phyloP scores from a whole-genome alignment of 2,329 filamentous ascomycete genomes.

The Clonostachys byssicola region DNA sequence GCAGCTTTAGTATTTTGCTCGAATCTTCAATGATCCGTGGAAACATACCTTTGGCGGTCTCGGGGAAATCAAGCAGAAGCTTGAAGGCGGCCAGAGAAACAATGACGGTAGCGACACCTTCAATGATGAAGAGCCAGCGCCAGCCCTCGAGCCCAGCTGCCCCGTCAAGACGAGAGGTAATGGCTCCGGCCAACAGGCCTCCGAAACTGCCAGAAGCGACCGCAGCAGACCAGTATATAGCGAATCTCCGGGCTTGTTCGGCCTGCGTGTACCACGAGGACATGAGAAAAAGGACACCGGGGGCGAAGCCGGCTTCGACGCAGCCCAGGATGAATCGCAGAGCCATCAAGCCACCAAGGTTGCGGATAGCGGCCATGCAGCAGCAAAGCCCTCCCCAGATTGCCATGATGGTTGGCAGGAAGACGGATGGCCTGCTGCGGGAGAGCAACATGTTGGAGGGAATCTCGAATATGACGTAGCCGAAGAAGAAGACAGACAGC shows the following conservation, averaged over 20 bases:
- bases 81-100: slow-evolving; percentile 45
- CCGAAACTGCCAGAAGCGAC: slow-evolving; percentile 8
- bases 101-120: slow-evolving; percentile 60
- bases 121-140: slow-evolving; percentile 54
- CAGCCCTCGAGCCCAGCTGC: slow-evolving; percentile 40
- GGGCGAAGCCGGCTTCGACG: slow-evolving; percentile 46
- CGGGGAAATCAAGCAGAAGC: slow-evolving; percentile 44
- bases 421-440: slow-evolving; percentile 41
- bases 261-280: slow-evolving; percentile 51
- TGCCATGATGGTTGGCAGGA: slow-evolving; percentile 43
- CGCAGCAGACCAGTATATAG: background rate
- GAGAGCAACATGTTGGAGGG: slow-evolving; percentile 50
- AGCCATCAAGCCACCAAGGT: slow-evolving; percentile 39
- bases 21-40: too few relatives aligned
- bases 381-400: slow-evolving; percentile 33
- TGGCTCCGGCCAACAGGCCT: slow-evolving; percentile 23
- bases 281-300: slow-evolving; percentile 45
- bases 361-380: slow-evolving; percentile 42
- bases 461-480: slow-evolving; percentile 47
- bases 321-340: slow-evolving; percentile 41
- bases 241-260: slow-evolving; percentile 16
- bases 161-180: slow-evolving; percentile 34
- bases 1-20: too few relatives aligned
- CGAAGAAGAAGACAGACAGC: slow-evolving; percentile 49
- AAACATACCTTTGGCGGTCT: too few relatives aligned